These are phyloP conservation scores for Colletotrichum caudatum DNA, from an alignment of 2,329 filamentous ascomycete species.

Conservation along the genomic window DNA sequence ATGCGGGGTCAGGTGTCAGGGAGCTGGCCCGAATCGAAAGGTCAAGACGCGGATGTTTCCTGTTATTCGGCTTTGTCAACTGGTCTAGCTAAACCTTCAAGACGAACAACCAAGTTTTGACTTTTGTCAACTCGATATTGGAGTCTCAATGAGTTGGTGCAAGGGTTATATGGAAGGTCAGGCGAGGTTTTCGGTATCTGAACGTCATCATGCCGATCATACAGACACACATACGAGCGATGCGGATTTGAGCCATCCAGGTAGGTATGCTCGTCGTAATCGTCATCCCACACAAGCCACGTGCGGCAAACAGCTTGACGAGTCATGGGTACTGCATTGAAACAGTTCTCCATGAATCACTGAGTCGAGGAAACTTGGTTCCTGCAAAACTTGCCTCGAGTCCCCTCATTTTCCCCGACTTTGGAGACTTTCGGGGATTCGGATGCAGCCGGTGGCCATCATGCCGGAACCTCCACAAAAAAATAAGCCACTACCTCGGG, in stretches of 20 bases:
- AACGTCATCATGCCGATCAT: not conserved
- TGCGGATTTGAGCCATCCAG: not conserved
- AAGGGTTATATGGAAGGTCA: constrained; percentile 4
- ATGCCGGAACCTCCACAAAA: not conserved
- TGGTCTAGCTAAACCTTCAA: constrained; percentile 4
- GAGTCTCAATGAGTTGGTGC: not conserved
- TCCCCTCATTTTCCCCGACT: not conserved
- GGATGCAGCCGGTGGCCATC: not conserved
- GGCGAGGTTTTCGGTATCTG: not conserved
- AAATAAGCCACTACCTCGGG: constrained; percentile 7
- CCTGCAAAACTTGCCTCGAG: too few relatives aligned
- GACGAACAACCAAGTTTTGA: not conserved
- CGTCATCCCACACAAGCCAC: not conserved
- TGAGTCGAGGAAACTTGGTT: not conserved
- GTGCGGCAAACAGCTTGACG: too few relatives aligned
- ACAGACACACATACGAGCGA: not conserved
- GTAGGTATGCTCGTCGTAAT: not conserved
- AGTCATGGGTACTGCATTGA: not conserved
- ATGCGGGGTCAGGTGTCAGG: constrained; percentile 22
- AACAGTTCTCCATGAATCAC: not conserved
- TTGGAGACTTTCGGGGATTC: not conserved
- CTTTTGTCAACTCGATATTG: not conserved
- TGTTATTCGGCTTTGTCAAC: not conserved
- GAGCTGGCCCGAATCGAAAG: constrained; percentile 1
- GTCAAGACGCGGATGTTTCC: not conserved